Percentiles rank a stretch among this genome's conserved stretches.
These are phyloP conservation scores for Trametes gibbosa DNA, from an alignment of 768 basidiomycete genomes.

Conservation along the genomic window DNA sequence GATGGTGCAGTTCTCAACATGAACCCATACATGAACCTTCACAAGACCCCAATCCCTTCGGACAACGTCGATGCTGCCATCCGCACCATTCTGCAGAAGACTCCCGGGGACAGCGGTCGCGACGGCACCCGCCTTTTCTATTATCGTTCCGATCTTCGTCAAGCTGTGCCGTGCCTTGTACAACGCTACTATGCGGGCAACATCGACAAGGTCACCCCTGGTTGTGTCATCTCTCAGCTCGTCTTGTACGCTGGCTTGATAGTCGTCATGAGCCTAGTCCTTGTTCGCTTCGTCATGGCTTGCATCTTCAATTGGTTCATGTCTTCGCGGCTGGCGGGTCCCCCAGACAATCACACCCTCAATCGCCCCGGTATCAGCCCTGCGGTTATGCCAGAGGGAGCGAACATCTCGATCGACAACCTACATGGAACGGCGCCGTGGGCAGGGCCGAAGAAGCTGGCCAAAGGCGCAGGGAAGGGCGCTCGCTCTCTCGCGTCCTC, in stretches of 20 bases:
- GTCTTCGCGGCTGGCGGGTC: conserved; percentile 74
- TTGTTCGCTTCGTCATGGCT: conserved; percentile 94
- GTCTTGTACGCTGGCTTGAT: conserved; percentile 89
- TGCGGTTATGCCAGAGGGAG: conserved; percentile 94
- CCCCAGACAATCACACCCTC: conserved; percentile 69
- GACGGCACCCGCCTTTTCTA: conserved; percentile 90
- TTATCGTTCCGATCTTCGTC: conserved; percentile 59
- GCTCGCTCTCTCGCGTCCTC: conserved; percentile 52
- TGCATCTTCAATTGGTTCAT: conserved; percentile 97
- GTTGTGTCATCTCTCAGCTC: conserved; percentile 88
- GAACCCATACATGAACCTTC: conserved; percentile 75
- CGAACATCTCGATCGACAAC: conserved; percentile 92
- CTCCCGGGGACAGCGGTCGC: conserved; percentile 59
- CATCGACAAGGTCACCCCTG: conserved; percentile 95
- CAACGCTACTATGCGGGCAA: conserved; percentile 90
- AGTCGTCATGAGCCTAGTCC: conserved; percentile 86
- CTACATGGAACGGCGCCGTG: conserved; percentile 91
- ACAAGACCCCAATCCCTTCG: conserved; percentile 60
- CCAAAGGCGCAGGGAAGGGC: conserved; percentile 44
- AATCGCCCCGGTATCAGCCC: conserved; percentile 87
- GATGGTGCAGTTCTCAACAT: conserved; percentile 96
- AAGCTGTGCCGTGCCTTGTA: conserved; percentile 75
- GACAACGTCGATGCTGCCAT: conserved; percentile 85
- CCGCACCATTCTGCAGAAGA: conserved; percentile 61
- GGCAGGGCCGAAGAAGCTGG: conserved; percentile 62